Conservation (phyloP, 176 grass and related monocot genomes). For the Hyparrhenia diplandra region DNA sequence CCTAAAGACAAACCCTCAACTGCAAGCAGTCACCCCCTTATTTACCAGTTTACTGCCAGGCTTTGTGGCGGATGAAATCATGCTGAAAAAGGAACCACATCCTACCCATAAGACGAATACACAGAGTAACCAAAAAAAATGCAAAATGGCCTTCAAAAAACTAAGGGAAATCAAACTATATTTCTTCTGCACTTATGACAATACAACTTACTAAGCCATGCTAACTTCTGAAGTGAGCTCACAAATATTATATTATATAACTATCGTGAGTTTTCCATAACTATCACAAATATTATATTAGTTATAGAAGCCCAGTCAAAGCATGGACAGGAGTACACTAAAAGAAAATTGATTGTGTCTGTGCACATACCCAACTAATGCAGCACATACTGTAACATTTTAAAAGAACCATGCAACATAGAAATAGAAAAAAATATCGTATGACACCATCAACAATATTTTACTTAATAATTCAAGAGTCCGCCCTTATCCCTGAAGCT, state of each 20-base stretch:
- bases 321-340: not conserved
- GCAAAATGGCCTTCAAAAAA: not conserved
- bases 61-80: not conserved
- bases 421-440: not conserved
- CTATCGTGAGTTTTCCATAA: not conserved
- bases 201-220: not conserved
- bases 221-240: not conserved
- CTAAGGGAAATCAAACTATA: not conserved
- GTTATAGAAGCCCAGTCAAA: not conserved
- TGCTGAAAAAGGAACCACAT: not conserved
- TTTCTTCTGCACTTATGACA: not conserved
- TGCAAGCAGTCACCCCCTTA: not conserved
- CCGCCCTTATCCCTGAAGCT: not conserved
- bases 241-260: not conserved
- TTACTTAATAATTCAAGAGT: not conserved
- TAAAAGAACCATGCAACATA: not conserved
- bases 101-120: not conserved
- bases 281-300: not conserved
- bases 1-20: not conserved
- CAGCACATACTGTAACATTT: not conserved
- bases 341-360: not conserved
- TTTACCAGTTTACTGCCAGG: not conserved
- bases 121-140: not conserved
- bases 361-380: not conserved
- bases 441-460: not conserved